These are phyloP conservation scores for Beta corolliflora DNA, from an alignment of 179 eudicot species.

Conservation along the genomic window DNA sequence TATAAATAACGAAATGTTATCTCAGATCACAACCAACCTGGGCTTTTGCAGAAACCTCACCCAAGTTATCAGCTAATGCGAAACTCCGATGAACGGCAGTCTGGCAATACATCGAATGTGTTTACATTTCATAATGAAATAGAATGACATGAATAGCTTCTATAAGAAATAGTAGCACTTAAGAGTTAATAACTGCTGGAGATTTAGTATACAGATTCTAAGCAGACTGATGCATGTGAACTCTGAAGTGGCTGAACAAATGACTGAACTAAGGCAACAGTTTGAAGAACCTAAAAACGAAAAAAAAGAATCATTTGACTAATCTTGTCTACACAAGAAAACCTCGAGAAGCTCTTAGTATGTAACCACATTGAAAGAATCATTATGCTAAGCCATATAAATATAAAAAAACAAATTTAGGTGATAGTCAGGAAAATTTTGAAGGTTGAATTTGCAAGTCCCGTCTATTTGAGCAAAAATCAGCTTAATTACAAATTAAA, in stretches of 20 bases:
- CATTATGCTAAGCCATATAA: neutral
- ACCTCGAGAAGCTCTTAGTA: slow-evolving; percentile 1
- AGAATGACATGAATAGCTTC: neutral
- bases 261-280: neutral
- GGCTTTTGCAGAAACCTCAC: slow-evolving; percentile 96
- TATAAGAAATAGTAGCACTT: neutral
- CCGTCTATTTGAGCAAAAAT: neutral
- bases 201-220: too few relatives aligned
- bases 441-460: neutral
- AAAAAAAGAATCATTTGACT: neutral
- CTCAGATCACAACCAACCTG: slow-evolving; percentile 53
- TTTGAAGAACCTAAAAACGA: neutral
- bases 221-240: neutral
- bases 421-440: neutral
- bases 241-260: neutral
- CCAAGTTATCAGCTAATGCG: slow-evolving; percentile 89
- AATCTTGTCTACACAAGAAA: neutral
- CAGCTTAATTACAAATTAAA: neutral
- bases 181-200: slow-evolving; percentile 1
- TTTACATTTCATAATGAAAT: slow-evolving; percentile 22
- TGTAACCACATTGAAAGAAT: neutral
- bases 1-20: neutral
- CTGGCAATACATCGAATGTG: slow-evolving; percentile 40
- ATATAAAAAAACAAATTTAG: too few relatives aligned
- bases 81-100: slow-evolving; percentile 94